A percentile compares a stretch with the other conserved stretches of the same genome.
Evolutionary conservation across 1,284 basidiomycete species (phyloP).

Genomic region (Trametes versicolor): DNA sequence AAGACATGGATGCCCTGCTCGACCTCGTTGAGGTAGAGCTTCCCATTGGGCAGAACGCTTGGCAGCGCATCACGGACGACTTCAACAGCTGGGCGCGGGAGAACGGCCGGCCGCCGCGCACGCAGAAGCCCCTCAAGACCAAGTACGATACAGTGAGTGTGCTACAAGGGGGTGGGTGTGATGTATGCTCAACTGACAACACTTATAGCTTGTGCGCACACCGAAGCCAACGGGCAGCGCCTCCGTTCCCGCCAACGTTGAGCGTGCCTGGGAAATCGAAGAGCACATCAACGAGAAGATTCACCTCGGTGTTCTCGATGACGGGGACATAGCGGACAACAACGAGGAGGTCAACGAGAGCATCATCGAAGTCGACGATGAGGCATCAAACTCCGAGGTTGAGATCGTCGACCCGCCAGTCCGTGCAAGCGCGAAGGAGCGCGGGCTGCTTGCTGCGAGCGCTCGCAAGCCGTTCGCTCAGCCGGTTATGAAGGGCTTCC

Average conservation of each 20-base stretch:
- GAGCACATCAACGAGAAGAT: neutral
- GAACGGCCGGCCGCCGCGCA: neutral
- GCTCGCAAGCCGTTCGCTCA: neutral
- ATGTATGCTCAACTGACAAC: neutral
- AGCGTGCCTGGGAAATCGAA: neutral
- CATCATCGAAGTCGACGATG: neutral
- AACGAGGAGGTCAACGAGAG: neutral
- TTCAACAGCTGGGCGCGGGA: slow-evolving; percentile 12
- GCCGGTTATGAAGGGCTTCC: neutral
- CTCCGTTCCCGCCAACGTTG: neutral
- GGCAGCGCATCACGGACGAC: neutral
- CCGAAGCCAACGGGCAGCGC: neutral
- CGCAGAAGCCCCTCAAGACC: neutral
- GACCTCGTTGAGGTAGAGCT: neutral
- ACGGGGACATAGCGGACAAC: neutral
- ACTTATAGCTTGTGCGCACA: neutral
- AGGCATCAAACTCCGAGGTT: neutral
- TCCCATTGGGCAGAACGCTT: neutral
- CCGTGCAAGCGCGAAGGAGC: too few relatives aligned
- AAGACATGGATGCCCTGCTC: neutral
- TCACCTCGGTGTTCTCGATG: neutral
- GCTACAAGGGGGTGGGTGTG: too few relatives aligned
- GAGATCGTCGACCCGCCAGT: neutral
- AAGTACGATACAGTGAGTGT: slow-evolving; percentile 6
- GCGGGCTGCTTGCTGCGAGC: too few relatives aligned